These are phyloP conservation scores for Infundibulicybe gibba DNA, from an alignment of 768 basidiomycete genomes.

Conservation along the genomic window DNA sequence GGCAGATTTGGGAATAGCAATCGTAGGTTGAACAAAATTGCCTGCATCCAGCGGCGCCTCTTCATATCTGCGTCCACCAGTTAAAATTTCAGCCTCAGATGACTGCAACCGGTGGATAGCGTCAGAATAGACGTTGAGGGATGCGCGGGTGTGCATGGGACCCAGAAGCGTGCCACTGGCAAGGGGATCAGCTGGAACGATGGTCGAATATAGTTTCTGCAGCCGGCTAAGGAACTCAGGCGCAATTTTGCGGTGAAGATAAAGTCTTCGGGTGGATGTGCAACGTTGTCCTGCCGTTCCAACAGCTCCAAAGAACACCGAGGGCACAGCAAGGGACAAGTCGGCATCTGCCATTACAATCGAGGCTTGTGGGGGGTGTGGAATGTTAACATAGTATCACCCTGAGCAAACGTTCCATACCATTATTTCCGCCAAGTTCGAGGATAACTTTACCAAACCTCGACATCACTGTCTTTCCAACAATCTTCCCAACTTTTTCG, in stretches of 20 bases:
- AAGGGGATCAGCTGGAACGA: constrained; percentile 86
- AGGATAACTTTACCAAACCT: constrained; percentile 89
- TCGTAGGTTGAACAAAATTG: constrained; percentile 88
- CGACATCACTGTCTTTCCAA: constrained; percentile 84
- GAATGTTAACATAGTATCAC: constrained; percentile 8
- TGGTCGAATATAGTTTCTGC: constrained; percentile 63
- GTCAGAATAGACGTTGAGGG: constrained; percentile 59
- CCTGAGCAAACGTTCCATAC: constrained; percentile 35
- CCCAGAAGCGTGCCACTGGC: constrained; percentile 72
- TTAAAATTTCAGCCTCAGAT: constrained; percentile 72
- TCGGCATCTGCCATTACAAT: constrained; percentile 95
- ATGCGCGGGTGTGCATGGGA: constrained; percentile 74
- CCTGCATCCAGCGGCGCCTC: constrained; percentile 55
- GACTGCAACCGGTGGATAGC: constrained; percentile 60
- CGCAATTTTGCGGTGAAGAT: constrained; percentile 81
- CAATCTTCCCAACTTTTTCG: constrained; percentile 80
- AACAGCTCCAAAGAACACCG: constrained; percentile 92
- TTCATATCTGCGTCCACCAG: constrained; percentile 61
- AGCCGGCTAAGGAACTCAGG: constrained; percentile 73
- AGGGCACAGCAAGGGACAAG: constrained; percentile 81
- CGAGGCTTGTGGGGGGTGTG: constrained; percentile 52
- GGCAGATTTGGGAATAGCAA: constrained; percentile 62
- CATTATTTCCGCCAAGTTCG: constrained; percentile 95
- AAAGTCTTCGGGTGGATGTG: constrained; percentile 89
- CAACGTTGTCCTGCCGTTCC: constrained; percentile 78